These are phyloP conservation scores for Nemania sp. DNA, from an alignment of 2,329 filamentous ascomycete genomes.

Conservation along the genomic window DNA sequence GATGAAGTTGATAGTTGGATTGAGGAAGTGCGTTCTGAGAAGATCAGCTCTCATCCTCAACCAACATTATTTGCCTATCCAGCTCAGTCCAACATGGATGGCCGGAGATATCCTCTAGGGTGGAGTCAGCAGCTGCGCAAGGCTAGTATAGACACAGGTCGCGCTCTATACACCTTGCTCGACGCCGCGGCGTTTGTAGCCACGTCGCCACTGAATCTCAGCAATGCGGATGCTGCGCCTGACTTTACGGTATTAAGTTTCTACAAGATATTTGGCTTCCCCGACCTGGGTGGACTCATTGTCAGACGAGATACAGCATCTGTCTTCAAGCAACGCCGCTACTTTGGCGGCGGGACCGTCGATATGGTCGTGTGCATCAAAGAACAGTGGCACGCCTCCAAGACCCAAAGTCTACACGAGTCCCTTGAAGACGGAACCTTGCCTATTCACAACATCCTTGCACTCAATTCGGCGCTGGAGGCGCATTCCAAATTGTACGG, in stretches of 20 bases:
- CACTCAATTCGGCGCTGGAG: constrained; percentile 73
- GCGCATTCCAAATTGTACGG: constrained; percentile 71
- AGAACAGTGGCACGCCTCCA: constrained; percentile 81
- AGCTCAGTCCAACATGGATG: constrained; percentile 92
- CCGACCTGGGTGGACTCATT: constrained; percentile 83
- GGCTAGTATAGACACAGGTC: constrained; percentile 28
- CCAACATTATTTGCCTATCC: constrained; percentile 73
- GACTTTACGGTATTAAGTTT: constrained; percentile 89
- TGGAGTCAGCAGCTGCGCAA: constrained; percentile 63
- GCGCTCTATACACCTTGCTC: constrained; percentile 66
- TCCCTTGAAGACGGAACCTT: constrained; percentile 88
- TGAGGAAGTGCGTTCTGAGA: constrained; percentile 41
- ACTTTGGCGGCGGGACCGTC: constrained; percentile 94
- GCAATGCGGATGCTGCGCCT: constrained; percentile 62
- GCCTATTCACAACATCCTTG: constrained; percentile 87
- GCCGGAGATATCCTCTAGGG: constrained; percentile 69
- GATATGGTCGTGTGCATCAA: constrained; percentile 81
- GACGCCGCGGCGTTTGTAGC: constrained; percentile 83
- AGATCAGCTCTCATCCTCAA: constrained; percentile 29
- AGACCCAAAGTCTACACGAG: constrained; percentile 73
- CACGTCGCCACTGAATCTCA: constrained; percentile 75
- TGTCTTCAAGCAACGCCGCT: constrained; percentile 68
- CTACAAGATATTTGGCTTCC: constrained; percentile 98
- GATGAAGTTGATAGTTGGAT: constrained; percentile 68
- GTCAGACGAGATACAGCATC: constrained; percentile 71